Conservation (phyloP, 2,329 filamentous ascomycete species). For the Aspergillus sclerotialis region DNA sequence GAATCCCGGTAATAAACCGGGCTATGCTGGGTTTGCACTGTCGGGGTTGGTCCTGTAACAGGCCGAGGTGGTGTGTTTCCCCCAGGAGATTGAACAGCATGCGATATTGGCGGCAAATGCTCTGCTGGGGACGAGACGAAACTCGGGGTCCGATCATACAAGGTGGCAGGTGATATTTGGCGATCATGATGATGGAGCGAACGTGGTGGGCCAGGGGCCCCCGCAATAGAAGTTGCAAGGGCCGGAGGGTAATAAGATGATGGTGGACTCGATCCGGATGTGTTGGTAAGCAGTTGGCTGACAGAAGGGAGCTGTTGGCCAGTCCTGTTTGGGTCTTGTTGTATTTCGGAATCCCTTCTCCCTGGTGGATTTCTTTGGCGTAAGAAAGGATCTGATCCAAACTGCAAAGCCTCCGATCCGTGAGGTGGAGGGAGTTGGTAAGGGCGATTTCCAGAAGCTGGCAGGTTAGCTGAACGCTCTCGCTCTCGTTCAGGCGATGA, state of each 20-base stretch:
- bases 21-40: not conserved
- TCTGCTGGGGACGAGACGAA: constrained; percentile 12
- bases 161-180: not conserved
- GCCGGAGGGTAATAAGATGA: constrained; percentile 20
- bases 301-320: constrained; percentile 31
- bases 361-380: constrained; percentile 19
- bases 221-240: constrained; percentile 14
- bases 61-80: not conserved
- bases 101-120: constrained; percentile 21
- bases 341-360: constrained; percentile 14
- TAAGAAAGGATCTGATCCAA: constrained; percentile 27
- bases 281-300: constrained; percentile 32
- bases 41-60: not conserved
- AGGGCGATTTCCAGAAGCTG: constrained; percentile 23
- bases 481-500: constrained; percentile 18
- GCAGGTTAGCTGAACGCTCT: constrained; percentile 23
- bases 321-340: constrained; percentile 7
- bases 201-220: constrained; percentile 11
- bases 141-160: not conserved
- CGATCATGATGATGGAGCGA: constrained; percentile 15
- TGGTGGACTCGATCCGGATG: constrained; percentile 18
- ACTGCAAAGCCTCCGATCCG: constrained; percentile 24
- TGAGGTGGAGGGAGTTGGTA: constrained; percentile 37
- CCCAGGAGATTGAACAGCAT: not conserved
- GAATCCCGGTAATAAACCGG: constrained; percentile 1